Percentiles rank a stretch among this genome's conserved stretches.
Conservation (phyloP, 2,329 filamentous ascomycete genomes). For the Calonectria pteridis region DNA sequence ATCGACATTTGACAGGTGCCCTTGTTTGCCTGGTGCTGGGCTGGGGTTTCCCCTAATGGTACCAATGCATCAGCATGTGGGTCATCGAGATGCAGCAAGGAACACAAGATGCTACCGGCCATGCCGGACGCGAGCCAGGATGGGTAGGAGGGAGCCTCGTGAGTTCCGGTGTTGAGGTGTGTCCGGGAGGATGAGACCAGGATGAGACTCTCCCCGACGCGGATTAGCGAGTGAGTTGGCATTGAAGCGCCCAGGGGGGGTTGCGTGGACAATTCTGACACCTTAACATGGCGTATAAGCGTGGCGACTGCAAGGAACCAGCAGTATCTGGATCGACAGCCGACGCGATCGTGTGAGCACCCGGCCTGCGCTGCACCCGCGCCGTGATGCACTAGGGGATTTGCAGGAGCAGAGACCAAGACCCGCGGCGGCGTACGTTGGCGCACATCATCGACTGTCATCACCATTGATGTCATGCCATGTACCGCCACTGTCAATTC, state of each 20-base stretch:
- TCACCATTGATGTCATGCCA: background rate
- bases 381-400: slow-evolving; percentile 8
- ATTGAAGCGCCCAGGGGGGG: slow-evolving; percentile 3
- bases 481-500: slow-evolving; percentile 6
- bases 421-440: background rate
- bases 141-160: slow-evolving; percentile 10
- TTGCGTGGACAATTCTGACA: slow-evolving; percentile 2
- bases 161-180: background rate
- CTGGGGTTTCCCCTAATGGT: slow-evolving; percentile 18
- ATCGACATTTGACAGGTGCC: slow-evolving; percentile 28
- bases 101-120: slow-evolving; percentile 14
- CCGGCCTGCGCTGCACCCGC: background rate
- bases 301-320: slow-evolving; percentile 15
- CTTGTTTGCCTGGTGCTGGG: slow-evolving; percentile 2
- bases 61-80: slow-evolving; percentile 22
- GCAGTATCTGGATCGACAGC: slow-evolving; percentile 5
- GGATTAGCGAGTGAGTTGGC: slow-evolving; percentile 7
- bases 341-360: slow-evolving; percentile 5
- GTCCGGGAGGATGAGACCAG: slow-evolving; percentile 6
- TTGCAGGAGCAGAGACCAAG: background rate
- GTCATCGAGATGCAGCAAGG: slow-evolving; percentile 1
- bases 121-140: slow-evolving; percentile 17
- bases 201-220: slow-evolving; percentile 8
- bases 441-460: background rate
- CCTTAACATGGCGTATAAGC: slow-evolving; percentile 3